A percentile compares a stretch with the other conserved stretches of the same genome.
phyloP scores from a whole-genome alignment of 139 green algal species.

The Pleodorina starrii region DNA sequence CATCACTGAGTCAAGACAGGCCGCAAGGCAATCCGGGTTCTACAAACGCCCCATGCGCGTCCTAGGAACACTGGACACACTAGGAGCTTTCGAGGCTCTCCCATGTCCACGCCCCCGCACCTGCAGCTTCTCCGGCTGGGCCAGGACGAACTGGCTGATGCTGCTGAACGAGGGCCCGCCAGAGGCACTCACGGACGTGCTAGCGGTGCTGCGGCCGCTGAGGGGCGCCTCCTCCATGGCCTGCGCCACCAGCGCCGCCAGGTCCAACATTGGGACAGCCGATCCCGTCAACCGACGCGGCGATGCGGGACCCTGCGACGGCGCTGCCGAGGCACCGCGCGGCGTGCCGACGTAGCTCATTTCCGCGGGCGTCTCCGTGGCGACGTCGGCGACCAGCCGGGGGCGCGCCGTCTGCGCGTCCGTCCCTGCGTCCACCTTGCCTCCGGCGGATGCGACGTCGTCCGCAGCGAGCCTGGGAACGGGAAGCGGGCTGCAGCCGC shows the following conservation, averaged over 20 bases:
- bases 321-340: background rate
- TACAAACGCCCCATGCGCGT: background rate
- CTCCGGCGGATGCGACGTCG: background rate
- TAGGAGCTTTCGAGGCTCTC: background rate
- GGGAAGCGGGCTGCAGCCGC: conserved; percentile 25
- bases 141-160: conserved; percentile 50
- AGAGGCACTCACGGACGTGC: background rate
- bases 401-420: background rate
- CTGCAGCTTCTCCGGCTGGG: conserved; percentile 57
- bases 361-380: conserved; percentile 25
- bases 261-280: conserved; percentile 7
- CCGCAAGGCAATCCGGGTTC: background rate
- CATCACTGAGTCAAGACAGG: background rate
- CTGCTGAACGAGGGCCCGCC: background rate
- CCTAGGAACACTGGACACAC: background rate
- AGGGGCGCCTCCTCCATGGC: conserved; percentile 36
- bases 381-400: background rate
- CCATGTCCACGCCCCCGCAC: background rate
- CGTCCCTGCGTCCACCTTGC: conserved; percentile 31
- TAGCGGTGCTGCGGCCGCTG: conserved; percentile 22
- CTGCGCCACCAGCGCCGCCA: conserved; percentile 37
- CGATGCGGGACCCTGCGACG: background rate
- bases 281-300: background rate
- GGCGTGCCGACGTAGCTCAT: conserved; percentile 18
- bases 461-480: background rate